Evolutionary conservation across 2,329 filamentous ascomycete species (phyloP), one percentile per base, ranked within the genome.

Genomic region (Escovopsis sp.): DNA sequence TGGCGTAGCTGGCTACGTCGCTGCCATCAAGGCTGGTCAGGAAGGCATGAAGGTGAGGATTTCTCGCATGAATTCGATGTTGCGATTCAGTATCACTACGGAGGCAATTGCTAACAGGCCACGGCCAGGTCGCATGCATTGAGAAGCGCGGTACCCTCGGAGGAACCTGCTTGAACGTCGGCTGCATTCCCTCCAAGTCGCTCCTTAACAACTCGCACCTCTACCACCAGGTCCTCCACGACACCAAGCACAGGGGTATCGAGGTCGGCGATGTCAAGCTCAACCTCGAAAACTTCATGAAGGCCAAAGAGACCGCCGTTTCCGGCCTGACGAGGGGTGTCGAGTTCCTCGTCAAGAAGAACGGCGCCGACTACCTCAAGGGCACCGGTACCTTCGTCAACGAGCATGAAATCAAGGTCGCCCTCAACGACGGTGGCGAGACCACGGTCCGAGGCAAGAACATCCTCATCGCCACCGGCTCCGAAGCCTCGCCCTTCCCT

Each of bases 171-270:
- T 71, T 98, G 58, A 98, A 98, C 64, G 91, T 98, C 59, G 91
- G 91, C 68, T 98, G 91, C 70, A 98, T 98, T 61, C 91, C 91
- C 52, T 98, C 91, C 51, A 98, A 98, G 70, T 95, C 91, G 48
- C 85, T 98, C 53, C 84, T 98, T 64, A 98, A 96, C 80, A 96
- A 96, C 75, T 95, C 91, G 55, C 87, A 95, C 65, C 76, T 96
- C 47, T 96, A 96, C 74, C 89, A 96, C 72, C 83, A 88, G 68
- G 83, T 95, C 59, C 77, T 93, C 47, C 89, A 98, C 71, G 91
- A 98, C 71, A 89, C 87, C 51, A 94, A 95, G 71, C 79, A 84
- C 67, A 86, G 91, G 62, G 91, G 91, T 61, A 98, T 98, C 62
- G 89, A 96, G 60, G 91, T 98, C 54, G 81, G 84, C 59, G 86